A percentile compares a stretch with the other conserved stretches of the same genome.
phyloP scores from a whole-genome alignment of 2,329 filamentous ascomycete species.

The Eurotiales sp. region DNA sequence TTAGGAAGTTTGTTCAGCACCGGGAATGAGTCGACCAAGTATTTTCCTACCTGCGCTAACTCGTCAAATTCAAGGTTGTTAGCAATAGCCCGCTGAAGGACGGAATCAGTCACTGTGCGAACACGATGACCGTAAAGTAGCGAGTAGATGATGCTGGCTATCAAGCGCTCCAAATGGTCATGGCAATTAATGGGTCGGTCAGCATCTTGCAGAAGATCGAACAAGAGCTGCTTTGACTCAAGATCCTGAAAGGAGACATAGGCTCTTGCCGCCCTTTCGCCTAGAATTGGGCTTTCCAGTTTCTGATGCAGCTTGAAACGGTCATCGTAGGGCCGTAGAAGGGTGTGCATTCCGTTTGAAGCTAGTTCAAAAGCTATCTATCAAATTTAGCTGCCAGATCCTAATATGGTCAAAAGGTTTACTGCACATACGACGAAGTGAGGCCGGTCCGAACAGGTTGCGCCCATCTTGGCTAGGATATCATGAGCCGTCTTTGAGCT shows the following conservation, averaged over 20 bases:
- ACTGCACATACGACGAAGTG: slow-evolving; percentile 15
- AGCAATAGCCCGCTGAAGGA: background rate
- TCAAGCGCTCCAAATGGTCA: slow-evolving; percentile 14
- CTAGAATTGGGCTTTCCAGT: slow-evolving; percentile 46
- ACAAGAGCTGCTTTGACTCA: slow-evolving; percentile 16
- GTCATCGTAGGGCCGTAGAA: slow-evolving; percentile 51
- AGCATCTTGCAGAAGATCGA: slow-evolving; percentile 11
- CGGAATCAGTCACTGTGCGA: slow-evolving; percentile 27
- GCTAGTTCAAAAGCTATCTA: slow-evolving; percentile 18
- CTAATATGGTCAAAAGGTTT: background rate
- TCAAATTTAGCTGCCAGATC: background rate
- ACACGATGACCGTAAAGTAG: slow-evolving; percentile 29
- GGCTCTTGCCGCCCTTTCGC: slow-evolving; percentile 20
- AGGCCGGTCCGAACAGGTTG: slow-evolving; percentile 32
- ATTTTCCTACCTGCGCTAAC: slow-evolving; percentile 42
- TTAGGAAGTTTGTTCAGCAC: slow-evolving; percentile 42
- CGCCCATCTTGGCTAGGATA: slow-evolving; percentile 33
- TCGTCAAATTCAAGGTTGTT: slow-evolving; percentile 41
- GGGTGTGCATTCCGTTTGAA: slow-evolving; percentile 36
- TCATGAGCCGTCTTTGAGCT: slow-evolving; percentile 28
- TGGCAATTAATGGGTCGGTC: slow-evolving; percentile 7
- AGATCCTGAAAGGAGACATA: slow-evolving; percentile 17
- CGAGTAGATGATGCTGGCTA: slow-evolving; percentile 16
- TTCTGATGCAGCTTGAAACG: slow-evolving; percentile 44
- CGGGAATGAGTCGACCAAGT: slow-evolving; percentile 47